Percentiles rank a stretch among this genome's conserved stretches.
Conservation (phyloP, 1,284 basidiomycete genomes). For the Inonotus hispidus region DNA sequence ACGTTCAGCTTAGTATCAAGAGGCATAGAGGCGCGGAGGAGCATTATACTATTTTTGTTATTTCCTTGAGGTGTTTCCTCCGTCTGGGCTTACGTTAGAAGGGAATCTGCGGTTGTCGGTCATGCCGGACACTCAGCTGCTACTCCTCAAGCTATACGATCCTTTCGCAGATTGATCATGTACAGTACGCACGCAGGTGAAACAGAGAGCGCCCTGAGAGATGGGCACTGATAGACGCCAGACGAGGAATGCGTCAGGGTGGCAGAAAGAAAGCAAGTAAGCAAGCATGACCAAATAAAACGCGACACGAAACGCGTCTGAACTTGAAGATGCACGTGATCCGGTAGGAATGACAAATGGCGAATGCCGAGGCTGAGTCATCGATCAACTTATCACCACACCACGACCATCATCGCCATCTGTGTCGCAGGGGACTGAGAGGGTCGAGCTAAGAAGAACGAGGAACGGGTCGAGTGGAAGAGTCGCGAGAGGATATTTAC, state of each 20-base stretch:
- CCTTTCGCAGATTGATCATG: neutral
- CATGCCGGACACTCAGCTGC: neutral
- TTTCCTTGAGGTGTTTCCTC: neutral
- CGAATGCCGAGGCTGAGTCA: slow-evolving; percentile 7
- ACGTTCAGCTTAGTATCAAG: neutral
- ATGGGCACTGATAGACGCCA: neutral
- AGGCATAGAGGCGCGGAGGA: neutral
- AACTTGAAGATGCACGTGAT: neutral
- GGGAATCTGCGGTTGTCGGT: neutral
- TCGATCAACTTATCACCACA: slow-evolving; percentile 4
- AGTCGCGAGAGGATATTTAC: slow-evolving; percentile 7
- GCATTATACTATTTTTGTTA: neutral
- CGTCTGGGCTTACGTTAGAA: neutral
- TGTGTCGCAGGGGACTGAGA: slow-evolving; percentile 2
- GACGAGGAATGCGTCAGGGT: neutral
- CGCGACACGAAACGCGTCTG: neutral
- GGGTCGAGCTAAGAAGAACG: slow-evolving; percentile 15
- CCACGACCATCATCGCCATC: slow-evolving; percentile 8
- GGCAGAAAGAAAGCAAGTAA: too few species aligned
- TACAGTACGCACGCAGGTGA: neutral
- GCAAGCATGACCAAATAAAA: too few species aligned
- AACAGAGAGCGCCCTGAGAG: neutral
- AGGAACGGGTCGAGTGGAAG: slow-evolving; percentile 21
- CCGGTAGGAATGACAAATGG: neutral
- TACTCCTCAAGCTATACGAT: neutral